Evolutionary conservation across 257 asterid genomes (phyloP), one percentile per base, ranked within the genome.

Genomic region (Lycium barbarum): DNA sequence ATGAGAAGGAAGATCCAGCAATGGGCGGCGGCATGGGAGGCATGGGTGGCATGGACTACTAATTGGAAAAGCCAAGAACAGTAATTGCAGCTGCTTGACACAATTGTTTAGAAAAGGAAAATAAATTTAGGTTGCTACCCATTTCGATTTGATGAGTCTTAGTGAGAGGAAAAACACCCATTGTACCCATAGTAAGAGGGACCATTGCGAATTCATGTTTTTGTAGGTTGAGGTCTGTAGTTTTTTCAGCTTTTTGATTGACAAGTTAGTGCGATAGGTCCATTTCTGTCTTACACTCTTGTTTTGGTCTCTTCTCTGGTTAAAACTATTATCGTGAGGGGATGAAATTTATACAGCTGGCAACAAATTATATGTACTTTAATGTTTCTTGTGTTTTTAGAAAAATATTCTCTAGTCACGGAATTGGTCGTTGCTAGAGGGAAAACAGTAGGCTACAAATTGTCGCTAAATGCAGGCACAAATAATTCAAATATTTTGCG

Each of bases 11-110:
- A 1, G 85, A 91, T 20, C 94, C 99, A 0, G 89, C 90, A 18
- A 90, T 90, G 96, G 95, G 97, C 6, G 93, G 95, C 1, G 91
- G 88, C 74, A 87, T 86, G 80, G 89, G 91, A 9, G 97, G 98
- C 22, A 93, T 91, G 97, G 96, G 95, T 26, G 98, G 88, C 78
- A 95, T 95, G 98, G 98, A 89, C 82, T 96, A 90, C 86, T 95
- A 80, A 89, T 85, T 53, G 57, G 65, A 40, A 18, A 33, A 43
- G 61, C 45, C 35, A 26, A 8, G 22, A 57, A 83, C 61, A 81
- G 61, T 66, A 40, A 81, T 5, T 22, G 33, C 10, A 18, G 33
- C 55, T 33, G 74, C 26, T 51, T 70, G 72, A 74, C 74, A 18
- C 53, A 51, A 81, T 83, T 72, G 82, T 70, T 84, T 71, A 10